Evolutionary conservation across 78 protist species (phyloP).

Genomic region (Dictyostelium intermedium): DNA sequence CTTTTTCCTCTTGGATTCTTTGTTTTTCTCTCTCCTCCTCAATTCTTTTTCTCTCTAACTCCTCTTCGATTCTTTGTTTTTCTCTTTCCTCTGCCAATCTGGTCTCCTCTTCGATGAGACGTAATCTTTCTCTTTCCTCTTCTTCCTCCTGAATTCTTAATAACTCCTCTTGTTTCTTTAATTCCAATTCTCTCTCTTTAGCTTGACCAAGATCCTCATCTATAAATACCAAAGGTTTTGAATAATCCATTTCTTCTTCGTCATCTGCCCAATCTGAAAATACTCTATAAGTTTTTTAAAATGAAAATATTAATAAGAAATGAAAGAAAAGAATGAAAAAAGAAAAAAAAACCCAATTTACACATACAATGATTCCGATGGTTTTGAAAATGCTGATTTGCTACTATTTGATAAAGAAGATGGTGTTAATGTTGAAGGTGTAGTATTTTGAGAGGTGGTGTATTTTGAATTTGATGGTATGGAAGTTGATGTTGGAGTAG

Average conservation of each 20-base stretch:
- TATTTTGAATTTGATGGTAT: not conserved
- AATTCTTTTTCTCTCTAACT: constrained; percentile 6
- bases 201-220: constrained; percentile 66
- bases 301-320: not conserved
- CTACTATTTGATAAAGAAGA: not conserved
- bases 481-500: not conserved
- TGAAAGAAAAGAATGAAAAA: not conserved
- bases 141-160: not conserved
- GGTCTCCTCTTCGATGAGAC: constrained; percentile 4
- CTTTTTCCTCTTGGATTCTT: constrained; percentile 8
- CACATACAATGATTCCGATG: not conserved
- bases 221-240: constrained; percentile 67
- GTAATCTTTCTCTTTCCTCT: constrained; percentile 35
- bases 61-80: constrained; percentile 7
- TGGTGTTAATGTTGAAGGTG: not conserved
- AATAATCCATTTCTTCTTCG: constrained; percentile 66
- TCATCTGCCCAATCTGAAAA: constrained; percentile 72
- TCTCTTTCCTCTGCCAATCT: constrained; percentile 15
- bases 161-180: constrained; percentile 36
- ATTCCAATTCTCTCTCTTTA: constrained; percentile 43
- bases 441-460: not conserved
- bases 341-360: not conserved
- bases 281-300: not conserved
- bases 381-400: not conserved
- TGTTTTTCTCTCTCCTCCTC: constrained; percentile 16